Evolutionary conservation across 805 yeast genomes (phyloP), one percentile per base, ranked within the genome.

Genomic region (Sugiyamaella smithiae): DNA sequence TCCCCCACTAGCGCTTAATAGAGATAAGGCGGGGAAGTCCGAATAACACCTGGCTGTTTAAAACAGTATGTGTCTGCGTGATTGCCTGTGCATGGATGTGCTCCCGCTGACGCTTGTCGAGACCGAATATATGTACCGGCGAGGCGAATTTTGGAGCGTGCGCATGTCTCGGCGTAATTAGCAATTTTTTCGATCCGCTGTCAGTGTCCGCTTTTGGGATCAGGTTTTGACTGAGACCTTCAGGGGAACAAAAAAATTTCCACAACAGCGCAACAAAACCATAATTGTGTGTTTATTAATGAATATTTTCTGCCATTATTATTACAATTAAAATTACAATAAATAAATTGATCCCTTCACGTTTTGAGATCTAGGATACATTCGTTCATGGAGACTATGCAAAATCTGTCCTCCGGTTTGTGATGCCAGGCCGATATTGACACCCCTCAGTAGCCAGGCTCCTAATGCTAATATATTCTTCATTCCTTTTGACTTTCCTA

Each of bases 361-460:
- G 12, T 23, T 14, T 12, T 33, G 19, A 14, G 26, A 32, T 4
- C 31, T 19, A 16, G 47, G 41, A 41, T 42, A 47, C 33, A 50
- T 23, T 32, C 49, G 37, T 25, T 47, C 28, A 33, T 50, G 50
- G 38, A 53, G 36, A 14, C 33, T 35, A 17, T 29, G 38, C 22
- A 53, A 37, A 24, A 51, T 53, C 40, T 50, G 51, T 5, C 56
- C 56, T n/a, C 56, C 56, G 12, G 54, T 50, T 35, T 51, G 46
- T 22, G 33, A 29, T 7, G 40, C 25, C 40, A 37, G 47, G 14
- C 54, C 56, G 12, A 53, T 47, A 29, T 47, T 40, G 16, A 50
- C 49, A 7, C 47, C 52, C 14, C 36, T 25, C 42, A 53, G 36
- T 14, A 53, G 43, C 53, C 51, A 45, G 16, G 54, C 47, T 17